Conservation (phyloP, 441 rosid genomes). For the Hura crepitans region DNA sequence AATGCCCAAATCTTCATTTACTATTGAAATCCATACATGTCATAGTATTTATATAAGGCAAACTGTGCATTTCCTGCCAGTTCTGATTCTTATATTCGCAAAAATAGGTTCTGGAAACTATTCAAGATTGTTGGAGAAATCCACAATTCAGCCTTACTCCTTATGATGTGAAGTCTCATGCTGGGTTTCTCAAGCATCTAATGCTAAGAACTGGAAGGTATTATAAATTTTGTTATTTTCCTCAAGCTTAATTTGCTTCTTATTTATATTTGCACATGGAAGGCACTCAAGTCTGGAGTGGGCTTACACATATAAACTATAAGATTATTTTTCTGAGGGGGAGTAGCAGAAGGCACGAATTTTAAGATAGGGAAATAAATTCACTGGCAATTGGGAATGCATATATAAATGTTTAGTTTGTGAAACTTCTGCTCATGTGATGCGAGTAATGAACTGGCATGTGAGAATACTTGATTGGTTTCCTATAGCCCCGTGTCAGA, state of each 20-base stretch:
- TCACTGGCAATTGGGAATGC: neutral
- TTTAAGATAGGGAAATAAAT: neutral
- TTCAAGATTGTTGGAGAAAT: slow-evolving; percentile 88
- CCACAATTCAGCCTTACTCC: slow-evolving; percentile 68
- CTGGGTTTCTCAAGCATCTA: slow-evolving; percentile 89
- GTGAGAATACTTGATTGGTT: too few relatives aligned
- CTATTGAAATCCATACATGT: slow-evolving; percentile 1
- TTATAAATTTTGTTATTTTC: slow-evolving; percentile 18
- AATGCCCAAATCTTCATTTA: neutral
- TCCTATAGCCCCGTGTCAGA: neutral
- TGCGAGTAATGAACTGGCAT: neutral
- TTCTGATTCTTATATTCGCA: slow-evolving; percentile 18
- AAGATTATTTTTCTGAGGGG: neutral
- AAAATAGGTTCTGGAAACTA: slow-evolving; percentile 64
- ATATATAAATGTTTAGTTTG: too few relatives aligned
- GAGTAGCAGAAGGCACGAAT: neutral
- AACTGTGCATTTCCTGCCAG: slow-evolving; percentile 10
- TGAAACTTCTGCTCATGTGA: too few relatives aligned
- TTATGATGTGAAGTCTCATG: slow-evolving; percentile 69
- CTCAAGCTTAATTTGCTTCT: neutral
- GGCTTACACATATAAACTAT: neutral
- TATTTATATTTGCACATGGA: slow-evolving; percentile 5
- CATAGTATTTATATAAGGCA: neutral
- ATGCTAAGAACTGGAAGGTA: slow-evolving; percentile 96
- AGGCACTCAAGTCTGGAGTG: slow-evolving; percentile 2